Base-by-base conservation (phyloP, 2,329 filamentous ascomycete genomes). In the Helotiales sp. region DNA sequence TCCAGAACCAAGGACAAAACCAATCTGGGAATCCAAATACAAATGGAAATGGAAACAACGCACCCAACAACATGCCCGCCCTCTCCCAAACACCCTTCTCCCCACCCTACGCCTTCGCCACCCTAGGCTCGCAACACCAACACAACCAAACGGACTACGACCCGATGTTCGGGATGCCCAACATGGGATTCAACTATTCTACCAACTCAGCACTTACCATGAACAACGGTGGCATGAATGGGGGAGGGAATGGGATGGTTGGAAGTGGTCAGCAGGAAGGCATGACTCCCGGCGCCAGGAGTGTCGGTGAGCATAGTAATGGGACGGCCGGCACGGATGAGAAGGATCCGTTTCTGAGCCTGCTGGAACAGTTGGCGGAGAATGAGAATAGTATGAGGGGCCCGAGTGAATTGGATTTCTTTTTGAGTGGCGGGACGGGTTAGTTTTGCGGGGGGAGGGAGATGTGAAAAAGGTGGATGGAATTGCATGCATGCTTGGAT, bases 331-430 rank as follows among this genome's bases (percentile, higher is more conserved):
- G 45, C 1, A 52, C 60, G 10, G 60, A 62, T 54, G 85, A 95
- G 71, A 93, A 92, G 73, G 93, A 96, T 75, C 92, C 92, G 0
- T 96, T 96, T 75, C 79, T 96, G 47, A 91, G 87, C 69, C 79
- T 96, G 49, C 80, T 96, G 40, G 92, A 96, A 77, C 92, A 96
- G 79, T 83, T 96, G 66, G 92, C 92, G 0, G 92, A 96, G 78
- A 93, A 93, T 74, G 92, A 95, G 78, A 86, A 91, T 62, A 83
- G 84, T 49, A 82, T 86, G 61, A 91, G 89, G 0, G 86, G 89
- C 10, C 90, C 90, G 13, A 90, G 86, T 71, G 92, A 95, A 75
- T 80, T 96, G 73, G 92, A 95, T 77, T 94, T 93, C 79, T 94
- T 94, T 75, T 80, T 94, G 60, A 72, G 74, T 58, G 75, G 75